These are phyloP conservation scores for Aspergillus vadensis DNA, from an alignment of 2,329 filamentous ascomycete genomes.

Conservation along the genomic window DNA sequence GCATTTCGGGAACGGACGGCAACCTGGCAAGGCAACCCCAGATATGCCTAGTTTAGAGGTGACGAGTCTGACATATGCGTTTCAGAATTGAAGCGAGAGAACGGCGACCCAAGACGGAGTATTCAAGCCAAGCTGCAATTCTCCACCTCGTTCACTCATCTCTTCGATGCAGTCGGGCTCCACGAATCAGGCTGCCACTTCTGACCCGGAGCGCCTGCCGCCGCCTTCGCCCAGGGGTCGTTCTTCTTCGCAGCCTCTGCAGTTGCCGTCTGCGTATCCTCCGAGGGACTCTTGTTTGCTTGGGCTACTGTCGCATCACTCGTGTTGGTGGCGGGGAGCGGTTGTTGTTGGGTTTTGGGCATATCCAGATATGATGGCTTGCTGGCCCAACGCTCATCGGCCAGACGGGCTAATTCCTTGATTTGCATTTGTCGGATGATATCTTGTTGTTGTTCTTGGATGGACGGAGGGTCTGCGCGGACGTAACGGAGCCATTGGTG, in stretches of 20 bases:
- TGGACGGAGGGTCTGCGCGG: constrained; percentile 56
- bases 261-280: neutral
- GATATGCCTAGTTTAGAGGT: neutral
- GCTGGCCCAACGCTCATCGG: constrained; percentile 63
- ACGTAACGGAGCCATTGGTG: constrained; percentile 69
- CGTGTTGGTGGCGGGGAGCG: constrained; percentile 48
- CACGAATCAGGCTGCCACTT: constrained; percentile 69
- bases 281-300: neutral
- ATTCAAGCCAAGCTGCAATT: neutral
- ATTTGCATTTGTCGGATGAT: constrained; percentile 59
- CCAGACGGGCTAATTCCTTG: constrained; percentile 60
- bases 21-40: neutral
- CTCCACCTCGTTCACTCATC: constrained; percentile 28
- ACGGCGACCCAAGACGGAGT: neutral
- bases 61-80: neutral
- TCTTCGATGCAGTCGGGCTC: constrained; percentile 52
- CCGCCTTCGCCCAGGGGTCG: constrained; percentile 62
- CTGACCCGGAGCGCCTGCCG: constrained; percentile 60
- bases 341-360: constrained; percentile 51
- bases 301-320: constrained; percentile 40
- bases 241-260: constrained; percentile 18
- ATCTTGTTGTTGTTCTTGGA: constrained; percentile 62
- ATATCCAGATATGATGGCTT: constrained; percentile 61
- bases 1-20: neutral
- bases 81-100: neutral